A percentile compares a stretch with the other conserved stretches of the same genome.
Evolutionary conservation across 2,329 filamentous ascomycete genomes (phyloP).

Genomic region (Coniochaeta sp.): DNA sequence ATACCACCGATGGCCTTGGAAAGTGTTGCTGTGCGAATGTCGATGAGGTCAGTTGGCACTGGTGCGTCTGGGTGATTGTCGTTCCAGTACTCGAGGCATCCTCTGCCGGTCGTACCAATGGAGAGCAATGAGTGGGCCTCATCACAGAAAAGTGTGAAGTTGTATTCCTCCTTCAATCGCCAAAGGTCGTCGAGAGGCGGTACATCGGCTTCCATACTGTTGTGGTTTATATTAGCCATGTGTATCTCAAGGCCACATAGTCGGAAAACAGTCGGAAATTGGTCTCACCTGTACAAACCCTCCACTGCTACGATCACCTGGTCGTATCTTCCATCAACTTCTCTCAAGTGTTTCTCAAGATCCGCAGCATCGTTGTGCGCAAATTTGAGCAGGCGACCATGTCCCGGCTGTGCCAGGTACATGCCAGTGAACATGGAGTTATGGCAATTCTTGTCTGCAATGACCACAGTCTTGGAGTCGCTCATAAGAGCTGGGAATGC

Average conservation of each 20-base stretch:
- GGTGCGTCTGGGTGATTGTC: constrained; percentile 5
- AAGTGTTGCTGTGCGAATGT: constrained; percentile 9
- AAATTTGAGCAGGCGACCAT: constrained; percentile 3
- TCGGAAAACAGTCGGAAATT: not conserved
- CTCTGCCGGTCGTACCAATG: constrained; percentile 8
- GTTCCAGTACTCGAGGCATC: constrained; percentile 11
- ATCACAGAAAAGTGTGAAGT: constrained; percentile 10
- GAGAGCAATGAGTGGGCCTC: constrained; percentile 10
- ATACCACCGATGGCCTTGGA: constrained; percentile 10
- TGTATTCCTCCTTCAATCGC: constrained; percentile 6
- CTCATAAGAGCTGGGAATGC: constrained; percentile 7
- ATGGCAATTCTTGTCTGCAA: constrained; percentile 9
- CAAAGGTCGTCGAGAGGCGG: not conserved
- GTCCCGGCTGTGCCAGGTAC: constrained; percentile 3
- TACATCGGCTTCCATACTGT: constrained; percentile 6
- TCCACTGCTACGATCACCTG: constrained; percentile 2
- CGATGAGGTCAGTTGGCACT: constrained; percentile 7
- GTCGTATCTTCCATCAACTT: not conserved
- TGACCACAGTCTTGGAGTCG: constrained; percentile 2
- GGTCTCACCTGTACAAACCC: not conserved
- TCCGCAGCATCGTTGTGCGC: constrained; percentile 6
- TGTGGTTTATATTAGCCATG: not conserved
- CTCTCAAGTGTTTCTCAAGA: constrained; percentile 4
- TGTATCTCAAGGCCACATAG: not conserved
- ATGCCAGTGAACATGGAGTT: constrained; percentile 10